A percentile compares a stretch with the other conserved stretches of the same genome.
phyloP scores from a whole-genome alignment of 257 asterid genomes.

The Penstemon davidsonii region DNA sequence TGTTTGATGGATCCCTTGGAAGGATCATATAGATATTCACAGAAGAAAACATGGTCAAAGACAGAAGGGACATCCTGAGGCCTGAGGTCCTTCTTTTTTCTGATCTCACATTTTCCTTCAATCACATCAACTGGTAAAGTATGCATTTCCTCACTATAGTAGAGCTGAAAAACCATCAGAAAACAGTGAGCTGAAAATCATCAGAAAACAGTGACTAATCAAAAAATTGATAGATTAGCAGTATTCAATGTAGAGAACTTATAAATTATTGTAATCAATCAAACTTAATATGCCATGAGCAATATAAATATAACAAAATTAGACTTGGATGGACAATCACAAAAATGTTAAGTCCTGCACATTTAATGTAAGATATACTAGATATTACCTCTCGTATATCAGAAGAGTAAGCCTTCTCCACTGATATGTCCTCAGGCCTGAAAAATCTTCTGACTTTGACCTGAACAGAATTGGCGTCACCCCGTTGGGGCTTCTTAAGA shows the following conservation, averaged over 20 bases:
- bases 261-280: neutral
- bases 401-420: conserved; percentile 75
- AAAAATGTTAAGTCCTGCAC: neutral
- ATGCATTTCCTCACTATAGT: conserved; percentile 77
- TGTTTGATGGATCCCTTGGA: conserved; percentile 78
- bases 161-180: conserved; percentile 53
- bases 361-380: conserved; percentile 13
- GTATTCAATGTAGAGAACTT: conserved; percentile 8
- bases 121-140: conserved; percentile 52
- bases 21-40: conserved; percentile 80
- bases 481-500: conserved; percentile 41
- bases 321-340: conserved; percentile 2
- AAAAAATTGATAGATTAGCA: conserved; percentile 1
- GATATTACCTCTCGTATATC: conserved; percentile 82
- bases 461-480: conserved; percentile 43
- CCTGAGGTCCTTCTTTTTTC: conserved; percentile 73
- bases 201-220: conserved; percentile 26
- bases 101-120: conserved; percentile 84
- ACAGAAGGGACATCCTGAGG: conserved; percentile 61
- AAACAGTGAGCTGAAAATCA: too few relatives aligned
- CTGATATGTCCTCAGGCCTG: conserved; percentile 84
- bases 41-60: conserved; percentile 80
- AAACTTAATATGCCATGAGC: conserved; percentile 13
- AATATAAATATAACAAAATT: conserved; percentile 10
- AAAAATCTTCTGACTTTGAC: conserved; percentile 78